phyloP scores from a whole-genome alignment of 371 early-diverging fungal genomes.

The Mortierella sp. region DNA sequence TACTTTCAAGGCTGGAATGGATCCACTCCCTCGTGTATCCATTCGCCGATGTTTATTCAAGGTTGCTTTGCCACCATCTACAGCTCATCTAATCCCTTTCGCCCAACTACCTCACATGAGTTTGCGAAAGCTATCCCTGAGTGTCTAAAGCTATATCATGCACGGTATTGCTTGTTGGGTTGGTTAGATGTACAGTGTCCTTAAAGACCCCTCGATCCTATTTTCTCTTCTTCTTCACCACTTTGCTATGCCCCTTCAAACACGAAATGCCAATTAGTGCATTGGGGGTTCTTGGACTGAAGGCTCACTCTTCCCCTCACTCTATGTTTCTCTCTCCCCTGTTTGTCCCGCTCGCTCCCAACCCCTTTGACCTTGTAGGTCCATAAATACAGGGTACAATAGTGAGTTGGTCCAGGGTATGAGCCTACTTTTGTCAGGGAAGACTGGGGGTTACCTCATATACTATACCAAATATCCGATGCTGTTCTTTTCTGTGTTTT shows the following conservation, averaged over 20 bases:
- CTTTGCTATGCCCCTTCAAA: slow-evolving; percentile 10
- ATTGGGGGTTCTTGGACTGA: slow-evolving; percentile 7
- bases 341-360: slow-evolving; percentile 1
- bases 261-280: neutral
- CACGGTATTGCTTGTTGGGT: neutral
- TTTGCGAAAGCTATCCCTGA: neutral
- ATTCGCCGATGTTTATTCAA: too few species aligned
- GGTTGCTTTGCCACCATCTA: slow-evolving; percentile 5
- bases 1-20: too few species aligned
- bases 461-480: too few species aligned
- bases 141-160: neutral
- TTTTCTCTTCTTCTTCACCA: slow-evolving; percentile 2
- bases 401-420: slow-evolving; percentile 4
- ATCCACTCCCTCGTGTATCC: too few species aligned
- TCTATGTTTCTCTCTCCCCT: slow-evolving; percentile 1
- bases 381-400: neutral
- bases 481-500: neutral
- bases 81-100: neutral
- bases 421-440: neutral
- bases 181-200: neutral
- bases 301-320: neutral
- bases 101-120: neutral
- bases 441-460: too few species aligned
- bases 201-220: slow-evolving; percentile 17
- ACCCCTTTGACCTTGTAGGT: slow-evolving; percentile 1